Percentiles rank a stretch among this genome's conserved stretches.
These are phyloP conservation scores for Hemerocallis citrina DNA, from an alignment of 106 monocot genomes.

Conservation along the genomic window DNA sequence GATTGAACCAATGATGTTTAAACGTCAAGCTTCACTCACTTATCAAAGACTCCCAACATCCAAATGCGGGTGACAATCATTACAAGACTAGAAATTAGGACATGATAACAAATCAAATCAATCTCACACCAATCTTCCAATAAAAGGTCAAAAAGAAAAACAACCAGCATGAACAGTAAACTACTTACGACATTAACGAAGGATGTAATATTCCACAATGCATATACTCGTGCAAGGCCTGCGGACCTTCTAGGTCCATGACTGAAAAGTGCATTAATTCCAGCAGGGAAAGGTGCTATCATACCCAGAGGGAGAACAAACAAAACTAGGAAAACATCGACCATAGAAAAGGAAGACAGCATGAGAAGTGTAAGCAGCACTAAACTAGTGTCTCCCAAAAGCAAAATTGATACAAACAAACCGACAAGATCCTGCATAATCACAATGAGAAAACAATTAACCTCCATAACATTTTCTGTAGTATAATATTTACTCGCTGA, in stretches of 20 bases:
- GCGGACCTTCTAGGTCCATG: conserved; percentile 94
- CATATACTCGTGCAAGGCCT: conserved; percentile 85
- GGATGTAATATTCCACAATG: conserved; percentile 90
- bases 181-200: conserved; percentile 93
- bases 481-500: background rate
- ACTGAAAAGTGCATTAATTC: conserved; percentile 96
- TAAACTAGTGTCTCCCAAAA: conserved; percentile 90
- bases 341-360: conserved; percentile 84
- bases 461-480: background rate
- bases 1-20: too few species aligned
- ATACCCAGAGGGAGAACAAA: conserved; percentile 93
- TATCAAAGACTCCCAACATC: too few species aligned
- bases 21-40: too few species aligned
- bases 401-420: conserved; percentile 80
- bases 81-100: too few species aligned
- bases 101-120: too few species aligned
- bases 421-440: conserved; percentile 88
- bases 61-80: too few species aligned
- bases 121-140: too few species aligned
- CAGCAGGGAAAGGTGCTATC: conserved; percentile 91
- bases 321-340: conserved; percentile 77
- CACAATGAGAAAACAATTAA: conserved; percentile 2
- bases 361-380: conserved; percentile 96
- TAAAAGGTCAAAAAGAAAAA: too few species aligned
- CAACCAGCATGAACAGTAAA: too few species aligned